Percentiles rank a stretch among this genome's conserved stretches.
Conservation (phyloP, 192 early-diverging fungal species). For the Coemansia sp. region DNA sequence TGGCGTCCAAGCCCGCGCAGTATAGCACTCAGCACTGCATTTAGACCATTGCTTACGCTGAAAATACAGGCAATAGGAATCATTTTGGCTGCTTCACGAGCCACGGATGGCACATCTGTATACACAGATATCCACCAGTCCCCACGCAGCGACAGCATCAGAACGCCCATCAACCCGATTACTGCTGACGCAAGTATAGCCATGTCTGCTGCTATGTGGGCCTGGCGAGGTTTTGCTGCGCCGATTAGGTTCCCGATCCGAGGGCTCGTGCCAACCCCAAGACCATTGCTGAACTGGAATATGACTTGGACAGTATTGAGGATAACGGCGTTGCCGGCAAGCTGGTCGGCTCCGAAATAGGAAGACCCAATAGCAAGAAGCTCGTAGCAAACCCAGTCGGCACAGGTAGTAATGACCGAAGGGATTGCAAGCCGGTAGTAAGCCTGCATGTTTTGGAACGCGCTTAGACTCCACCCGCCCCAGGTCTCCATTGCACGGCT, state of each 20-base stretch:
- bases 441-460: constrained; percentile 61
- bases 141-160: constrained; percentile 13
- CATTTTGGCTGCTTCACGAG: constrained; percentile 64
- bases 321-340: constrained; percentile 76
- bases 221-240: no score
- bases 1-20: constrained; percentile 57
- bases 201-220: constrained; percentile 29
- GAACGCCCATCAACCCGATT: constrained; percentile 35
- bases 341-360: constrained; percentile 72
- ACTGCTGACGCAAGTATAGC: constrained; percentile 57
- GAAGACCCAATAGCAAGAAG: constrained; percentile 68
- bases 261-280: no score
- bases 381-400: constrained; percentile 86
- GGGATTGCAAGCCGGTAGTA: constrained; percentile 74
- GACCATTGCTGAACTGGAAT: constrained; percentile 51
- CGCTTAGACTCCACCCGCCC: constrained; percentile 79
- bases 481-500: constrained; percentile 71
- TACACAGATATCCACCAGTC: constrained; percentile 55
- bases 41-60: constrained; percentile 58
- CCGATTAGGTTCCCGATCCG: no score
- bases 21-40: constrained; percentile 57
- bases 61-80: constrained; percentile 72
- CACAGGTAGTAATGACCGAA: constrained; percentile 73
- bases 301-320: constrained; percentile 65
- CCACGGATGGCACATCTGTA: constrained; percentile 68